A percentile compares a stretch with the other conserved stretches of the same genome.
Evolutionary conservation across 805 yeast genomes (phyloP).

Genomic region (Hemisphaericaspora nanyangensis): DNA sequence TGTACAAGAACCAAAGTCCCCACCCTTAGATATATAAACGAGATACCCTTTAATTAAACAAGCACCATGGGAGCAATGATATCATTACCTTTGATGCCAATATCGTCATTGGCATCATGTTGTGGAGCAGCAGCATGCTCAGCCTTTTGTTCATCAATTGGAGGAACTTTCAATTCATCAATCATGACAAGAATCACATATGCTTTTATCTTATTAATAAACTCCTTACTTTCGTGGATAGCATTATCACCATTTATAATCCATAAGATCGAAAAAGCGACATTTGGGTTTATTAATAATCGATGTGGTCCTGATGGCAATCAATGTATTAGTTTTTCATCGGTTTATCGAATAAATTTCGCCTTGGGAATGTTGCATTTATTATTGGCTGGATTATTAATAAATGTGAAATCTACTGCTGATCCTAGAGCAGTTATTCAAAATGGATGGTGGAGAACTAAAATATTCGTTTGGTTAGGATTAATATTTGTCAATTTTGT

Average conservation of each 20-base stretch:
- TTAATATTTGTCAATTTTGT: slow-evolving; percentile 63
- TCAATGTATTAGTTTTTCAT: slow-evolving; percentile 83
- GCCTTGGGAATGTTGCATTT: slow-evolving; percentile 82
- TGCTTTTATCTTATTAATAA: slow-evolving; percentile 71
- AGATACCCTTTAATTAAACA: no score
- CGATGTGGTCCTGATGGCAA: slow-evolving; percentile 71
- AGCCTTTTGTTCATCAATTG: slow-evolving; percentile 47
- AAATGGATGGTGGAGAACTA: slow-evolving; percentile 88
- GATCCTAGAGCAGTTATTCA: slow-evolving; percentile 81
- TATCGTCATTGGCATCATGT: slow-evolving; percentile 62
- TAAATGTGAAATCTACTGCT: slow-evolving; percentile 72
- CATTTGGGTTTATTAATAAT: slow-evolving; percentile 64
- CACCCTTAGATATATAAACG: no score
- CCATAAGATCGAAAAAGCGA: slow-evolving; percentile 64
- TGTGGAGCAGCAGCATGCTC: slow-evolving; percentile 77
- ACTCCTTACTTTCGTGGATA: slow-evolving; percentile 89
- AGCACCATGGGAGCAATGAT: slow-evolving; percentile 58
- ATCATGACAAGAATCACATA: slow-evolving; percentile 77
- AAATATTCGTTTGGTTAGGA: slow-evolving; percentile 56
- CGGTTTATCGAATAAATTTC: slow-evolving; percentile 89
- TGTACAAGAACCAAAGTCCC: no score
- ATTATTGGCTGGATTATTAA: slow-evolving; percentile 58
- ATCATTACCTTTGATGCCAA: slow-evolving; percentile 66
- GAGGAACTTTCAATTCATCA: slow-evolving; percentile 68
- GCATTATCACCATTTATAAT: slow-evolving; percentile 79